Base-by-base conservation (phyloP, 768 basidiomycete genomes). In the Suillus fuscotomentosus region DNA sequence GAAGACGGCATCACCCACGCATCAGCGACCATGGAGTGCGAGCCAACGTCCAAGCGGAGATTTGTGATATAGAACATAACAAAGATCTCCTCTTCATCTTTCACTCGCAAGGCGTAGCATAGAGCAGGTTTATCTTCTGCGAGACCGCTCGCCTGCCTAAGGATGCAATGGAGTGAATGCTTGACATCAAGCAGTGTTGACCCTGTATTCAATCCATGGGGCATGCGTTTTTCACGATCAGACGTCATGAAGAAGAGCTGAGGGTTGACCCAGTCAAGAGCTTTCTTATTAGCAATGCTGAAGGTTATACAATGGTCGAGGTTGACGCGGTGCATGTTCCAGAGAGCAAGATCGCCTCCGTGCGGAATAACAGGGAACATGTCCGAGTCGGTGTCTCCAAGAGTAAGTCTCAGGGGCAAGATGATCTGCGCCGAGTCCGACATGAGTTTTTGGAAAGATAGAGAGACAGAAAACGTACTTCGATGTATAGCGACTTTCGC, bases 401-500 rank as follows among this genome's bases (percentile, higher is more conserved):
- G 41, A 70, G 57, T 63, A 67, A 3, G 56, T 5, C 64, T 65
- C 1, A 66, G 31, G n/a, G 69, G 70, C 11, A 70, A 65, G 14
- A 70, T 62, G 14, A 75, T 73, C 74, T 70, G 66, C 45, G 42
- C 48, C 43, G 36, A 43, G n/a, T 9, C 17, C 20, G 3, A 14
- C 50, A 11, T 9, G 17, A 55, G 7, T 47, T 45, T 27, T 11
- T 27, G 0, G 10, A 5, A 14, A 15, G 14, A 11, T 8, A 41
- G 14, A 20, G 0, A 22, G 9, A 10, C 3, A 43, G 8, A 22
- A 3, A 34, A 64, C 71, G 3, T 27, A 76, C 77, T 70, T 76
- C 79, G 5, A 87, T 72, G 63, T 84, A 88, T 31, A 71, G 77
- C 1, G 85, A 88, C 66, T 83, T 86, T 45, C 86, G 78, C 10